Percentiles rank a stretch among this genome's conserved stretches.
phyloP scores from a whole-genome alignment of 179 eudicot genomes.

The Carnegiea gigantea region DNA sequence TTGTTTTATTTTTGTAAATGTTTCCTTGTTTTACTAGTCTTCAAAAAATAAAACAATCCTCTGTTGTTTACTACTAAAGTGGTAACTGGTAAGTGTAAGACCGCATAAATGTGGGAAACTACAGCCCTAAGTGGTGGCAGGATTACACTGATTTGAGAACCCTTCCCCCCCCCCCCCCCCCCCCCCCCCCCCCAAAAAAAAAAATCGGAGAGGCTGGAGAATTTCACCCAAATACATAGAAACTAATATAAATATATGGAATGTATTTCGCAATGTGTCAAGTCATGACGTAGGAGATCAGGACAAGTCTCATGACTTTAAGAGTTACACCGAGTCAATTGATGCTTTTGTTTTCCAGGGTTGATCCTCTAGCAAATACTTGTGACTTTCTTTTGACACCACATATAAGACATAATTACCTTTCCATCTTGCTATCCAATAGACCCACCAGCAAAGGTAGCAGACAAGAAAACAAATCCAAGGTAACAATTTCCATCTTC shows the following conservation, averaged over 20 bases:
- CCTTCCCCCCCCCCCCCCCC: not conserved
- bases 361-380: not conserved
- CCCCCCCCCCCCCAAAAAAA: not conserved
- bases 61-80: not conserved
- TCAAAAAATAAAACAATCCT: not conserved
- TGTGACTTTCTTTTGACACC: constrained; percentile 12
- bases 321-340: not conserved
- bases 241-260: not conserved
- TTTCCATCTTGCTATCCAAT: constrained; percentile 81
- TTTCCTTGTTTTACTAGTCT: not conserved
- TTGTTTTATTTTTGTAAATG: not conserved
- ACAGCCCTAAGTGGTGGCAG: not conserved
- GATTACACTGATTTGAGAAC: too few relatives aligned
- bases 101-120: not conserved
- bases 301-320: not conserved
- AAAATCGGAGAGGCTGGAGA: not conserved
- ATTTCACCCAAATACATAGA: not conserved
- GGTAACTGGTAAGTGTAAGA: not conserved
- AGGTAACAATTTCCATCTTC: constrained; percentile 65
- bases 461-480: constrained; percentile 79
- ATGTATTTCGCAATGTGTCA: not conserved
- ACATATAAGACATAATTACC: constrained; percentile 38
- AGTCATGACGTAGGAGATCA: not conserved
- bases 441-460: constrained; percentile 75
- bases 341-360: not conserved